Conservation (phyloP, 805 yeast genomes). For the Saturnispora gosingensis region DNA sequence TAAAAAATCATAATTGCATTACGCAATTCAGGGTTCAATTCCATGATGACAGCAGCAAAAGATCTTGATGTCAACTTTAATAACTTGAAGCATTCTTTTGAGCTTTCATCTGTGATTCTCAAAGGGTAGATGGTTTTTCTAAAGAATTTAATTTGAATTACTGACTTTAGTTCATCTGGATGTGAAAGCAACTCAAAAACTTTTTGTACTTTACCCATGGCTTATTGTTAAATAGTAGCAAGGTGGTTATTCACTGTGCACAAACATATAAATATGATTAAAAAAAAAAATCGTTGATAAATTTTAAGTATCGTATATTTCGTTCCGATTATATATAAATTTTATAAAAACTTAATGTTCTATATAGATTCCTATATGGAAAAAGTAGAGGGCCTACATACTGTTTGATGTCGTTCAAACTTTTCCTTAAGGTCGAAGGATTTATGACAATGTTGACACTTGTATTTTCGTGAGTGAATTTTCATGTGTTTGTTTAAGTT, state of each 20-base stretch:
- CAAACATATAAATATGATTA: background rate
- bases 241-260: background rate
- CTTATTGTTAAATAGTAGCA: background rate
- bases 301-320: background rate
- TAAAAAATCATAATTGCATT: slow-evolving; percentile 78
- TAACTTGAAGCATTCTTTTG: slow-evolving; percentile 58
- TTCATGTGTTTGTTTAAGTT: slow-evolving; percentile 83
- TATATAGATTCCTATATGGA: background rate
- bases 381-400: slow-evolving; percentile 10
- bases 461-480: slow-evolving; percentile 51
- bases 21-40: slow-evolving; percentile 82
- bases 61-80: slow-evolving; percentile 74
- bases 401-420: slow-evolving; percentile 31
- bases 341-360: background rate
- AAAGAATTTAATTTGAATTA: slow-evolving; percentile 47
- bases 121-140: slow-evolving; percentile 44
- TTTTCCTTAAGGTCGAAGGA: slow-evolving; percentile 40
- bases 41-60: slow-evolving; percentile 87
- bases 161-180: slow-evolving; percentile 66
- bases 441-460: slow-evolving; percentile 44
- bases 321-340: background rate
- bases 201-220: slow-evolving; percentile 15
- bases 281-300: background rate
- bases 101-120: slow-evolving; percentile 32
- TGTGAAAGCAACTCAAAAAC: slow-evolving; percentile 49